Evolutionary conservation across 345 rosid species (phyloP).

Genomic region (Diplotaxis tenuifolia): DNA sequence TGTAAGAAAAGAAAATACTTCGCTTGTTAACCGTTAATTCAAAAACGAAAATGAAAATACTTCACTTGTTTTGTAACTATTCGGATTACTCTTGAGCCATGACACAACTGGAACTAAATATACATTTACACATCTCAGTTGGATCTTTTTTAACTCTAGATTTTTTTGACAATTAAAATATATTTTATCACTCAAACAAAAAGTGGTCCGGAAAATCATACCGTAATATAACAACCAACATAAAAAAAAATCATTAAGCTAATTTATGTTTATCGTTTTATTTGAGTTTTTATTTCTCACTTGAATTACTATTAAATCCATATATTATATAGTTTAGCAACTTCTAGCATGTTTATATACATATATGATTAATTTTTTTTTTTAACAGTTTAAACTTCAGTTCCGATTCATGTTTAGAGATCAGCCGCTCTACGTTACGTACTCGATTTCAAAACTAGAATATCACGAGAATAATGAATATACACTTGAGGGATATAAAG

Average conservation of each 20-base stretch:
- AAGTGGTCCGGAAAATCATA: too few relatives aligned
- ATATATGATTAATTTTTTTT: background rate
- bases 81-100: constrained; percentile 16
- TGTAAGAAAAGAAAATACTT: constrained; percentile 21
- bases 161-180: too few relatives aligned
- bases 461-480: background rate
- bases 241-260: too few relatives aligned
- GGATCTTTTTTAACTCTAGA: background rate
- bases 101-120: background rate
- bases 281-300: background rate
- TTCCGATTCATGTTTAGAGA: background rate
- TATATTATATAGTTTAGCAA: background rate
- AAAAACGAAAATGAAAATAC: background rate
- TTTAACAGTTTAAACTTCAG: background rate
- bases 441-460: background rate
- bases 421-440: background rate
- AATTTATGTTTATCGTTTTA: background rate
- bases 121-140: constrained; percentile 1
- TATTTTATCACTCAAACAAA: too few relatives aligned
- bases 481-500: background rate
- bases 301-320: background rate
- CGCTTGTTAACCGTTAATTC: background rate
- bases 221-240: too few relatives aligned
- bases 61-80: constrained; percentile 30
- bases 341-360: background rate